A percentile compares a stretch with the other conserved stretches of the same genome.
These are phyloP conservation scores for Peronospora belbahrii DNA, from an alignment of 352 stramenopile genomes.

Conservation along the genomic window DNA sequence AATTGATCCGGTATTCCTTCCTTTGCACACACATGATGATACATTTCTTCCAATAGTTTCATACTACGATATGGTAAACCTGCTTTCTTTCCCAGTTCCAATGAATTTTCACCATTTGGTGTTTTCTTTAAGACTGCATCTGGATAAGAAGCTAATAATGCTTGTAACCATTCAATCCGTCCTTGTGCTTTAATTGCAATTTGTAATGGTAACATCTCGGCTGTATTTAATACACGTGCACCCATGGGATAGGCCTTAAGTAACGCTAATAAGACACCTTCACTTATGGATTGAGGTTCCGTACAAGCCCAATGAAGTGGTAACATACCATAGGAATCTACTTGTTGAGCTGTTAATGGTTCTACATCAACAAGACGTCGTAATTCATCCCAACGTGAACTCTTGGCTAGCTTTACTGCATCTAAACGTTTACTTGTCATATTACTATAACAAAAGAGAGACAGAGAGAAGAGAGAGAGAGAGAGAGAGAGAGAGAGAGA, in stretches of 20 bases:
- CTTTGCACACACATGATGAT: slow-evolving; percentile 75
- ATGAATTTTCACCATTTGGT: slow-evolving; percentile 62
- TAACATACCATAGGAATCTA: slow-evolving; percentile 84
- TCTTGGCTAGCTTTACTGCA: slow-evolving; percentile 79
- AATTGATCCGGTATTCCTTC: slow-evolving; percentile 44
- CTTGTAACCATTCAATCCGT: slow-evolving; percentile 83
- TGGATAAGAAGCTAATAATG: slow-evolving; percentile 71
- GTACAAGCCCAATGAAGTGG: slow-evolving; percentile 85
- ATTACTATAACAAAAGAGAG: too few species aligned
- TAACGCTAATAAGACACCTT: slow-evolving; percentile 62
- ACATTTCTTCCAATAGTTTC: slow-evolving; percentile 82
- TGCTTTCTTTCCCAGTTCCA: slow-evolving; percentile 62
- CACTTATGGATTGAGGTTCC: slow-evolving; percentile 66
- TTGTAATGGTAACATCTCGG: slow-evolving; percentile 80
- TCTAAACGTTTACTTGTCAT: slow-evolving; percentile 60
- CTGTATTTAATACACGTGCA: slow-evolving; percentile 60
- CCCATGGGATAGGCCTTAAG: slow-evolving; percentile 73
- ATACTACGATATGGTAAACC: slow-evolving; percentile 50
- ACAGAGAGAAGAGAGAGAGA: too few species aligned
- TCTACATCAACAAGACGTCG: slow-evolving; percentile 66
- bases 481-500: too few species aligned
- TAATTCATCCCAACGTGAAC: slow-evolving; percentile 75
- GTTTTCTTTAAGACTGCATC: slow-evolving; percentile 75
- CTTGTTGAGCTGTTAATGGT: slow-evolving; percentile 55
- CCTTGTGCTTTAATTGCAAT: slow-evolving; percentile 84